Base-by-base conservation (phyloP, 176 grass and related monocot genomes). In the Saccharum officinarum region DNA sequence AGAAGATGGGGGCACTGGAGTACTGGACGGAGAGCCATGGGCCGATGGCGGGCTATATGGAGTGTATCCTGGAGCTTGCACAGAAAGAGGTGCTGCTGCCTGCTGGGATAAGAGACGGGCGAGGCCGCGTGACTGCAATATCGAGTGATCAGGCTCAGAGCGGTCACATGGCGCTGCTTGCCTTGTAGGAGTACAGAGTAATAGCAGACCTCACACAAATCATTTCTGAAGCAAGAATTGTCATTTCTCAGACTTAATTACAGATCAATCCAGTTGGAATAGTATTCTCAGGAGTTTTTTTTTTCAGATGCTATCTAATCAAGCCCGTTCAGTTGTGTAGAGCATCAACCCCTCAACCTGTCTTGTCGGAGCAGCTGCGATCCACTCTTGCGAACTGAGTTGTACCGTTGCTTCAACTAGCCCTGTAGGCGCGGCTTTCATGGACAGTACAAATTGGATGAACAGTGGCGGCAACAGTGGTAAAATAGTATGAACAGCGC, bases 381-480 rank as follows among this genome's bases (percentile, higher is more conserved):
- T 61, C n/a, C 57, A 61, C 54, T 57, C 18, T 10, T 1, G 49
- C 12, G 25, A 67, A 33, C 40, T 46, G 17, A 22, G 2, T 71
- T 22, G 10, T 11, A 15, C 64, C 49, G n/a, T 46, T 59, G 83
- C 75, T 69, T 39, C 37, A 85, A 78, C 18, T 46, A 61, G 75
- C 40, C 78, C 12, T 49, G 46, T 20, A 54, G 49, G 11, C 13
- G 44, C 44, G 12, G 34, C 34, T 4, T 36, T 36, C 34, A 36
- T 36, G 34, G 34, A 36, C 34, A 4, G 40, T 41, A 41, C 40
- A 41, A 41, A 41, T 41, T 41, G 40, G 40, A 41, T 10, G 40
- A 45, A 45, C 42, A 45, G 42, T 45, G 42, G 10, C 2, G 42
- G 42, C 10, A 45, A 45, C 42, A 45, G 42, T 0, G 0, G 10